phyloP scores from a whole-genome alignment of 768 basidiomycete genomes.

The Strobilomyces dryophilus region DNA sequence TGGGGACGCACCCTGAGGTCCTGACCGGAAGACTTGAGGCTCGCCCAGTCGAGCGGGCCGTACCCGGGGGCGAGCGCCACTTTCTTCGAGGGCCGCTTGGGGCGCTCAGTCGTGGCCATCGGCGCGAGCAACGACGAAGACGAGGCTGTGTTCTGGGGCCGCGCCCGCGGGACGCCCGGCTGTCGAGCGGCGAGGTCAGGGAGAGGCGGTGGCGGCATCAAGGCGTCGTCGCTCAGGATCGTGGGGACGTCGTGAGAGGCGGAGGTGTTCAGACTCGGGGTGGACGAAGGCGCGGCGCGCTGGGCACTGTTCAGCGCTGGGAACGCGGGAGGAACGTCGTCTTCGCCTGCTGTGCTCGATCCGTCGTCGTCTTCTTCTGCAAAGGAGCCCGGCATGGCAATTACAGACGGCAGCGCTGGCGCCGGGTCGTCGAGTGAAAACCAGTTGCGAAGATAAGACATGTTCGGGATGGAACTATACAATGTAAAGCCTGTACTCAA shows the following conservation, averaged over 20 bases:
- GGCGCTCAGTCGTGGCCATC: conserved; percentile 58
- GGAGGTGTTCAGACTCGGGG: not conserved
- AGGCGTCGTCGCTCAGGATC: conserved; percentile 42
- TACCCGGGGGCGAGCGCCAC: conserved; percentile 90
- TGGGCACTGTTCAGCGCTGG: conserved; percentile 72
- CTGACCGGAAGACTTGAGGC: conserved; percentile 72
- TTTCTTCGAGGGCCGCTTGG: conserved; percentile 63
- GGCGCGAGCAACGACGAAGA: conserved; percentile 52
- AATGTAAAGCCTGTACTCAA: no score
- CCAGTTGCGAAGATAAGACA: conserved; percentile 61
- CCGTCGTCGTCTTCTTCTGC: conserved; percentile 32
- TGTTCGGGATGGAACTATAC: no score
- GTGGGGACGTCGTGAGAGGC: conserved; percentile 12
- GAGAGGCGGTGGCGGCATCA: conserved; percentile 51
- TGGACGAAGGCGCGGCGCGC: conserved; percentile 37
- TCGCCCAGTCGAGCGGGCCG: conserved; percentile 92
- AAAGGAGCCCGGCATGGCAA: conserved; percentile 23
- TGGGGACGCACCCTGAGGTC: conserved; percentile 64
- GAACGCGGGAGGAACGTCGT: conserved; percentile 69
- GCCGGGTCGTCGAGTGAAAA: conserved; percentile 33
- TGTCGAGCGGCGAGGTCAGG: conserved; percentile 37
- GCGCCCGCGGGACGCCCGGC: conserved; percentile 28
- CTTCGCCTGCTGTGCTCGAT: conserved; percentile 40
- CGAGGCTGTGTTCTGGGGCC: conserved; percentile 12
- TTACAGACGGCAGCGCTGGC: not conserved